phyloP scores from a whole-genome alignment of 1,284 basidiomycete species.

The Chalciporus sp. region DNA sequence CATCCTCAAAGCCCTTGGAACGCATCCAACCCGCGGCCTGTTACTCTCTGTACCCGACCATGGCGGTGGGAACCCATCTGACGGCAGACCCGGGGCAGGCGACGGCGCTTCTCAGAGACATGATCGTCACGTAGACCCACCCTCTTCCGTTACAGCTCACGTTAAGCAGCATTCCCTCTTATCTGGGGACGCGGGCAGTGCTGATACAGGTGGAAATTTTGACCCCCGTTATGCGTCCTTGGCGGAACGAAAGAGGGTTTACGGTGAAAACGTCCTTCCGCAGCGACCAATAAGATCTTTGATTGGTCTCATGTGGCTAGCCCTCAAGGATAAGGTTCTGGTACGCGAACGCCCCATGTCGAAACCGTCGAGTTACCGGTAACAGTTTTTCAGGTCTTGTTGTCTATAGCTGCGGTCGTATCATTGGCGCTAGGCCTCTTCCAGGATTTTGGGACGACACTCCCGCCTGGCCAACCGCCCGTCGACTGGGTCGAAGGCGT shows the following conservation, averaged over 20 bases:
- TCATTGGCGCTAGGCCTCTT: constrained; percentile 95
- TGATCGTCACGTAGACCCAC: constrained; percentile 27
- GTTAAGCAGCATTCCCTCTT: constrained; percentile 41
- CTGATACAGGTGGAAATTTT: constrained; percentile 10
- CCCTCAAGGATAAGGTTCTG: constrained; percentile 94
- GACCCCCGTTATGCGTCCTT: constrained; percentile 55
- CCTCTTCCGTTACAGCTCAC: not conserved
- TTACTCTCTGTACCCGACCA: not conserved
- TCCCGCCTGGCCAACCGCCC: constrained; percentile 58
- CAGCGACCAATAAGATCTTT: constrained; percentile 78
- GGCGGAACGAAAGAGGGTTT: constrained; percentile 73
- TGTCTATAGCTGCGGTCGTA: constrained; percentile 89
- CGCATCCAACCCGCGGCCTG: constrained; percentile 62
- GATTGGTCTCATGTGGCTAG: constrained; percentile 89
- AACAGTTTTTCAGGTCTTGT: constrained; percentile 62
- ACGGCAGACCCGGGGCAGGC: constrained; percentile 37
- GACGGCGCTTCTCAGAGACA: constrained; percentile 44
- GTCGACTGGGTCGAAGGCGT: constrained; percentile 99
- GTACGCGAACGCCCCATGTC: constrained; percentile 46
- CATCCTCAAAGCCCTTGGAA: constrained; percentile 77
- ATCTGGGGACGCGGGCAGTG: constrained; percentile 38
- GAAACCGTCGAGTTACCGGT: constrained; percentile 4
- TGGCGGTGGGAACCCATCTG: constrained; percentile 9
- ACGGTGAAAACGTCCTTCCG: constrained; percentile 85
- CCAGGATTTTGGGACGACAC: constrained; percentile 82